Percentiles rank a stretch among this genome's conserved stretches.
Evolutionary conservation across 805 yeast species (phyloP).

Genomic region (Candida patagonica): DNA sequence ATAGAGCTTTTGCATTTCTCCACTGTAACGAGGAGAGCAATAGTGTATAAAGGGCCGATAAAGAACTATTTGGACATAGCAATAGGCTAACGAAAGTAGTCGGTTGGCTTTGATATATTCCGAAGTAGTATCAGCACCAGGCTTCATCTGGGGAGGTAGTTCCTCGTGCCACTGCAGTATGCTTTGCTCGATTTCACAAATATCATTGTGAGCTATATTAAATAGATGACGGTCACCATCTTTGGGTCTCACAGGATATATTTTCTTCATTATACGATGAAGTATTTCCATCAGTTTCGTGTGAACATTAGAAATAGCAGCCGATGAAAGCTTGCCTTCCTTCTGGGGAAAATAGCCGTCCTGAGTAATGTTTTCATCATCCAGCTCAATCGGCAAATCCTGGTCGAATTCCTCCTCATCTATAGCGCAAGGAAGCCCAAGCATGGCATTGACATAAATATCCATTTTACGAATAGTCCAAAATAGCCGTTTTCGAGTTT

Average conservation of each 20-base stretch:
- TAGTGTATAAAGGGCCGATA: slow-evolving; percentile 87
- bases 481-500: slow-evolving; percentile 74
- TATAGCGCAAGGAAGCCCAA: slow-evolving; percentile 76
- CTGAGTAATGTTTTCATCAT: slow-evolving; percentile 76
- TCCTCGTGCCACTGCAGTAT: slow-evolving; percentile 62
- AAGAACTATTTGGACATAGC: slow-evolving; percentile 67
- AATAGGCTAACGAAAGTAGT: slow-evolving; percentile 35
- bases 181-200: slow-evolving; percentile 57
- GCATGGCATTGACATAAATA: slow-evolving; percentile 74
- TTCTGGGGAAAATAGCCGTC: slow-evolving; percentile 42
- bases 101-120: slow-evolving; percentile 66
- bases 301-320: slow-evolving; percentile 79
- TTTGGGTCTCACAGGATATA: slow-evolving; percentile 50
- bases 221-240: slow-evolving; percentile 8
- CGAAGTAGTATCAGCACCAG: slow-evolving; percentile 59
- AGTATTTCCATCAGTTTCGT: slow-evolving; percentile 64
- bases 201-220: slow-evolving; percentile 26
- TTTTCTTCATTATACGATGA: slow-evolving; percentile 57
- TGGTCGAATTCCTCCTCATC: slow-evolving; percentile 78
- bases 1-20: slow-evolving; percentile 44
- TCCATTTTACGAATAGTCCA: slow-evolving; percentile 91
- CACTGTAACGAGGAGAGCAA: slow-evolving; percentile 45
- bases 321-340: slow-evolving; percentile 51
- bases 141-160: slow-evolving; percentile 62
- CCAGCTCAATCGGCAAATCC: slow-evolving; percentile 73